phyloP scores from a whole-genome alignment of 805 yeast species.

The Sugiyamaella smithiae region DNA sequence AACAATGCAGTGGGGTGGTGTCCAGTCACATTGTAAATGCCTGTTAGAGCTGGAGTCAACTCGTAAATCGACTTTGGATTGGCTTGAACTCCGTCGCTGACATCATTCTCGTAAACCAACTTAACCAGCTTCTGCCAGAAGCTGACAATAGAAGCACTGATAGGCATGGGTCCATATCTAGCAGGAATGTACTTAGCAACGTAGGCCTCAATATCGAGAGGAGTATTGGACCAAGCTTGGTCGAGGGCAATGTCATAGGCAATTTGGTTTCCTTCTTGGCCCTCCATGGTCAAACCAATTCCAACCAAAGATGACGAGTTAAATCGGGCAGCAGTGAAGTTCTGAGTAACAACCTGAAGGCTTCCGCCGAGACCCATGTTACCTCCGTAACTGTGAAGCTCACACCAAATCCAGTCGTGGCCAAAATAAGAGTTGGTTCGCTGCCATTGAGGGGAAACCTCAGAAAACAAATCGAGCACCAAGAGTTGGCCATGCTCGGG shows the following conservation, averaged over 20 bases:
- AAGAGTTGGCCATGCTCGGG: slow-evolving; percentile 15
- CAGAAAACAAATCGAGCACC: slow-evolving; percentile 17
- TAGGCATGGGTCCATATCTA: slow-evolving; percentile 15
- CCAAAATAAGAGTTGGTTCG: slow-evolving; percentile 16
- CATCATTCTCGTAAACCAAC: slow-evolving; percentile 17
- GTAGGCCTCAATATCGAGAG: slow-evolving; percentile 10
- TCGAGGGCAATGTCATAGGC: slow-evolving; percentile 14
- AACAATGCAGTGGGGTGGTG: slow-evolving; percentile 12
- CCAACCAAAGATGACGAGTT: slow-evolving; percentile 14
- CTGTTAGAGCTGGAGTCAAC: slow-evolving; percentile 12
- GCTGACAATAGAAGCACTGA: slow-evolving; percentile 5
- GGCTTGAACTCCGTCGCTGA: slow-evolving; percentile 8
- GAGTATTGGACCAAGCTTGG: slow-evolving; percentile 17
- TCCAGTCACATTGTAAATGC: slow-evolving; percentile 14
- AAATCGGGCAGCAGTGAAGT: slow-evolving; percentile 14
- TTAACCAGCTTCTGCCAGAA: slow-evolving; percentile 14
- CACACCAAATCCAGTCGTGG: slow-evolving; percentile 20
- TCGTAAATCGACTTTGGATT: slow-evolving; percentile 13
- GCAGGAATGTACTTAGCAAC: slow-evolving; percentile 6
- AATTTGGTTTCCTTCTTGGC: slow-evolving; percentile 20
- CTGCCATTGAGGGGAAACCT: slow-evolving; percentile 16
- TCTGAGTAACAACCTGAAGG: slow-evolving; percentile 13
- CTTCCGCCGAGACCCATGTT: slow-evolving; percentile 19
- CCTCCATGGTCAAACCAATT: slow-evolving; percentile 19
- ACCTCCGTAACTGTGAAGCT: slow-evolving; percentile 19